Percentiles rank a stretch among this genome's conserved stretches.
Conservation (phyloP, 2,329 filamentous ascomycete genomes). For the Cordyceps cicadae region DNA sequence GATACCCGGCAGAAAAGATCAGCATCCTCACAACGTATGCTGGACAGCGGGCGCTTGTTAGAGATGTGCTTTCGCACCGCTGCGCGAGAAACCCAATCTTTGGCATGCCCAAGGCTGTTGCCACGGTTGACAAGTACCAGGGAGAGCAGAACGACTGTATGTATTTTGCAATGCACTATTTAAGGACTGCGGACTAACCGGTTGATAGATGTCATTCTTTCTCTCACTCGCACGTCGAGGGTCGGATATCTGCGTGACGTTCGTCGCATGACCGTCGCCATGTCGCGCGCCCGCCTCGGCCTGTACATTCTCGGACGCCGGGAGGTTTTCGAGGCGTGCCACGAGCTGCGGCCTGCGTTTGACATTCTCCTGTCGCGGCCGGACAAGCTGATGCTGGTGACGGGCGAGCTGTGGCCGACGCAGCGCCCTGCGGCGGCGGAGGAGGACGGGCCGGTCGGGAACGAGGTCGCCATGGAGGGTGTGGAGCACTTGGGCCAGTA, state of each 20-base stretch:
- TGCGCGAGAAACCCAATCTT: conserved; percentile 80
- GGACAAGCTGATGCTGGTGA: conserved; percentile 72
- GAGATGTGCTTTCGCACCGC: conserved; percentile 74
- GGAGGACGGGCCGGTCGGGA: conserved; percentile 34
- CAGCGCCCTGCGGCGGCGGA: conserved; percentile 36
- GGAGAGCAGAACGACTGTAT: conserved; percentile 98
- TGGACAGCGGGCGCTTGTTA: conserved; percentile 80
- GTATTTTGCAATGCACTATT: conserved; percentile 27
- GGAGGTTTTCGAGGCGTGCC: conserved; percentile 79
- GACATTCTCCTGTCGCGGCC: conserved; percentile 67
- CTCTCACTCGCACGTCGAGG: conserved; percentile 76
- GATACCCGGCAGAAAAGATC: conserved; percentile 77
- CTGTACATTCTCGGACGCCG: conserved; percentile 87
- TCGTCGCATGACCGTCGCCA: conserved; percentile 84
- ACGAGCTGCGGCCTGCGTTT: conserved; percentile 82
- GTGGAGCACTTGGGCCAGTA: conserved; percentile 95
- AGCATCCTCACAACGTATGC: conserved; percentile 90
- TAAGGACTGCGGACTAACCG: conserved; percentile 16
- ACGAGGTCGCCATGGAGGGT: conserved; percentile 69
- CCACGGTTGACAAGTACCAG: conserved; percentile 97
- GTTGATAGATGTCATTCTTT: conserved; percentile 74
- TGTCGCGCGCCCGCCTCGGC: conserved; percentile 85
- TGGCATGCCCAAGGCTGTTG: conserved; percentile 79
- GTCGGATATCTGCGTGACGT: conserved; percentile 92
- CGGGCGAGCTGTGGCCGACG: conserved; percentile 78